Evolutionary conservation across 768 basidiomycete genomes (phyloP).

Genomic region (Termitomyces sp.): DNA sequence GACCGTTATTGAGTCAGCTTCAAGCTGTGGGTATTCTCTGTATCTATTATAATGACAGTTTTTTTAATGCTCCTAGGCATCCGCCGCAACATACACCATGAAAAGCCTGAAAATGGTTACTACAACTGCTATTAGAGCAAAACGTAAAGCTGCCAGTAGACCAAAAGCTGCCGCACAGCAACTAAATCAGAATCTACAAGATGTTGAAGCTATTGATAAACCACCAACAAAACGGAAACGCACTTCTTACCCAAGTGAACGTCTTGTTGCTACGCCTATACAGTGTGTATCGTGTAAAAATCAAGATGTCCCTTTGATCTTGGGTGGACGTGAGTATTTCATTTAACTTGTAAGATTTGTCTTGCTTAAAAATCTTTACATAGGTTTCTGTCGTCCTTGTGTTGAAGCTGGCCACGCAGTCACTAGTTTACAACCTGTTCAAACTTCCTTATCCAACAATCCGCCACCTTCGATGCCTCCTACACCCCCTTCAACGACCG

Average conservation of each 20-base stretch:
- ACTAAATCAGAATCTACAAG: background rate
- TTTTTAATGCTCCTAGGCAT: constrained; percentile 26
- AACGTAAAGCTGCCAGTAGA: constrained; percentile 19
- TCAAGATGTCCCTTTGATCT: constrained; percentile 68
- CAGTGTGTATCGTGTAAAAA: constrained; percentile 56
- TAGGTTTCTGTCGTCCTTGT: constrained; percentile 69
- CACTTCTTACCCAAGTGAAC: constrained; percentile 25
- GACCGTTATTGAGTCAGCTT: constrained; percentile 52
- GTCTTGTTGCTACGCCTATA: constrained; percentile 20
- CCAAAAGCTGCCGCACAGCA: constrained; percentile 18
- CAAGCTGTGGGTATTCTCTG: constrained; percentile 39
- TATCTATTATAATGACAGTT: background rate
- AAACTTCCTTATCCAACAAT: constrained; percentile 5
- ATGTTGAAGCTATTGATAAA: constrained; percentile 19
- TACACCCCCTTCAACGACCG: background rate
- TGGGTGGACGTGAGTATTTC: constrained; percentile 60
- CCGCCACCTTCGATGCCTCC: background rate
- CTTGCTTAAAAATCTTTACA: background rate
- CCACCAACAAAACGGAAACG: constrained; percentile 36
- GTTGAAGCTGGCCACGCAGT: constrained; percentile 45
- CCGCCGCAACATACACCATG: constrained; percentile 43
- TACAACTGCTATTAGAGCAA: constrained; percentile 20
- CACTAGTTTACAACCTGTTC: constrained; percentile 2
- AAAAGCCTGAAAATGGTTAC: constrained; percentile 52
- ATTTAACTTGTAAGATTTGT: background rate